These are phyloP conservation scores for Pyrenochaeta sp. DNA, from an alignment of 2,329 filamentous ascomycete species.

Conservation along the genomic window DNA sequence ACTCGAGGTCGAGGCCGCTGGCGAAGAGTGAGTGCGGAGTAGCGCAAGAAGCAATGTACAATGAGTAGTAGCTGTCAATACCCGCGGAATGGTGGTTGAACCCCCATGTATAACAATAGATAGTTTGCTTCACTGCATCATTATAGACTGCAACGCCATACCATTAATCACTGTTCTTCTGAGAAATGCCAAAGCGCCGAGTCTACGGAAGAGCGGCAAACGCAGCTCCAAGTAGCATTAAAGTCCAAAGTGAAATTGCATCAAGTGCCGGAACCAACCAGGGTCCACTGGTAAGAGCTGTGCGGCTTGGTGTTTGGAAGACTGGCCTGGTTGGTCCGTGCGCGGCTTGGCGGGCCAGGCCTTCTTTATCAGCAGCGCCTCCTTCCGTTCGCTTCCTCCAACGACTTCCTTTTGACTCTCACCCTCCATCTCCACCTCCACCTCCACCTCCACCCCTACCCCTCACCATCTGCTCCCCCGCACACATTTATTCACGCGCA, in stretches of 20 bases:
- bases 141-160: not conserved
- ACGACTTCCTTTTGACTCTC: not conserved
- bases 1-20: slow-evolving; percentile 34
- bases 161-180: not conserved
- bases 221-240: not conserved
- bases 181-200: not conserved
- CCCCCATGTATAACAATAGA: slow-evolving; percentile 3
- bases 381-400: slow-evolving; percentile 10
- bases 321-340: not conserved
- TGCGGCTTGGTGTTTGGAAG: not conserved
- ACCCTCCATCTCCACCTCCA: not conserved
- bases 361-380: slow-evolving; percentile 7
- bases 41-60: not conserved
- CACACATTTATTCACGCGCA: not conserved
- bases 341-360: slow-evolving; percentile 2
- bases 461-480: not conserved
- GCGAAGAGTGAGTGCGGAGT: slow-evolving; percentile 21
- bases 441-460: not conserved
- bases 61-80: not conserved
- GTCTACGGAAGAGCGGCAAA: not conserved
- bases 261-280: not conserved
- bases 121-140: not conserved
- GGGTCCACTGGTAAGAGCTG: not conserved
- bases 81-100: not conserved
- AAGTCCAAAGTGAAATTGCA: not conserved